Percentiles rank a stretch among this genome's conserved stretches.
phyloP scores from a whole-genome alignment of 768 basidiomycete genomes.

The Tremella fuciformis region DNA sequence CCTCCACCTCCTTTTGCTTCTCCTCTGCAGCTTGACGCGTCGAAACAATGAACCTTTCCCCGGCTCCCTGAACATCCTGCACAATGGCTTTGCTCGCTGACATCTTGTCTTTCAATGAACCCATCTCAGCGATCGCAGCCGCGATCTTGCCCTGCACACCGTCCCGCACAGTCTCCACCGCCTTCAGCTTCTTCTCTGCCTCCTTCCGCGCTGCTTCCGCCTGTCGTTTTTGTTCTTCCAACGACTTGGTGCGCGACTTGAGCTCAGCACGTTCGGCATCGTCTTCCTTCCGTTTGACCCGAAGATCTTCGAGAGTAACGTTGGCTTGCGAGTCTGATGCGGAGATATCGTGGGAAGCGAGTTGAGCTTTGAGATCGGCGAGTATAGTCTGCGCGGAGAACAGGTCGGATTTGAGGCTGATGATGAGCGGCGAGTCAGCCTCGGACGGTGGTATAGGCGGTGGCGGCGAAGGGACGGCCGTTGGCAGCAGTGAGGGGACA shows the following conservation, averaged over 20 bases:
- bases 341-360: conserved; percentile 36
- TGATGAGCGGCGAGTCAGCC: conserved; percentile 36
- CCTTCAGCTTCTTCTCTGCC: conserved; percentile 80
- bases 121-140: conserved; percentile 39
- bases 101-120: conserved; percentile 46
- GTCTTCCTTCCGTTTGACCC: conserved; percentile 64
- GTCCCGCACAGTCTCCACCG: conserved; percentile 65
- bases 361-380: conserved; percentile 33
- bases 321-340: conserved; percentile 55
- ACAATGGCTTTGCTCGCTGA: conserved; percentile 62
- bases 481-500: conserved; percentile 16
- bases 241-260: conserved; percentile 73
- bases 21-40: conserved; percentile 59
- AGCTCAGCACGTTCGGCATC: conserved; percentile 73
- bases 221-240: conserved; percentile 80
- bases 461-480: conserved; percentile 9
- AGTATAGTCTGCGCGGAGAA: conserved; percentile 38
- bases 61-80: conserved; percentile 57
- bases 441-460: conserved; percentile 17
- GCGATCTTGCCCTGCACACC: conserved; percentile 48
- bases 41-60: conserved; percentile 63
- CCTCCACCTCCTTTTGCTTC: conserved; percentile 61
- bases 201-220: conserved; percentile 78
- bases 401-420: conserved; percentile 41
- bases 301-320: conserved; percentile 72